phyloP scores from a whole-genome alignment of 169 alveolate genomes.

The Eimeria necatrix region DNA sequence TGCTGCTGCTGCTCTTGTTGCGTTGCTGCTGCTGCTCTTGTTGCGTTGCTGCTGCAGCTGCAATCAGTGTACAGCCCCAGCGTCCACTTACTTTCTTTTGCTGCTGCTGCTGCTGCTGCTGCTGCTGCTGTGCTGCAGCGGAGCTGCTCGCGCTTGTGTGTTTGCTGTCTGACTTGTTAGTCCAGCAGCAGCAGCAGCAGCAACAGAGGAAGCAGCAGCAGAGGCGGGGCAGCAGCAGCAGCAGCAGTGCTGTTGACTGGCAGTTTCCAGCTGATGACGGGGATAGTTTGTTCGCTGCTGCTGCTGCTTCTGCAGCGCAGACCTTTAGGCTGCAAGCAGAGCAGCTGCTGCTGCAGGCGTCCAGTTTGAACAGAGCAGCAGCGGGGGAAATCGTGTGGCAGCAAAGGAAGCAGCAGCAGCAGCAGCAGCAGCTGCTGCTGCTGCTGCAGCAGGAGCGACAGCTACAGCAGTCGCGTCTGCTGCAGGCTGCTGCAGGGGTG shows the following conservation, averaged over 20 bases:
- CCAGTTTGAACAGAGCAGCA: not conserved
- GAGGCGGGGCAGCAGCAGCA: not conserved
- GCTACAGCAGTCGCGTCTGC: not conserved
- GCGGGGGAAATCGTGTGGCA: not conserved
- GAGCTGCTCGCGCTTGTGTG: not conserved
- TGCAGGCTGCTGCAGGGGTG: not conserved
- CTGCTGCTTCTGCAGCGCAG: not conserved
- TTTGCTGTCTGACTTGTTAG: not conserved
- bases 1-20: not conserved
- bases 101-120: no score
- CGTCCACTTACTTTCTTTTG: not conserved
- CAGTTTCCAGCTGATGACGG: not conserved
- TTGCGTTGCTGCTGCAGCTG: not conserved
- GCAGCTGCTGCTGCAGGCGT: not conserved
- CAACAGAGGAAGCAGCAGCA: not conserved
- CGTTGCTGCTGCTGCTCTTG: not conserved
- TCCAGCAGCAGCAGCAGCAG: not conserved
- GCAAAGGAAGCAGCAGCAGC: not conserved
- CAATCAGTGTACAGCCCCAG: not conserved
- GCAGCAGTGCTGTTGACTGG: not conserved
- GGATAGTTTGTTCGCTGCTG: not conserved
- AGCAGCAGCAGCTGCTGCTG: not conserved
- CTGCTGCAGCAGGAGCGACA: not conserved
- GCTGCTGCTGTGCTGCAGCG: no score
- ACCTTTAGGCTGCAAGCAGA: not conserved